Base-by-base conservation (phyloP, 768 basidiomycete genomes). In the Boletus tomentosulus region DNA sequence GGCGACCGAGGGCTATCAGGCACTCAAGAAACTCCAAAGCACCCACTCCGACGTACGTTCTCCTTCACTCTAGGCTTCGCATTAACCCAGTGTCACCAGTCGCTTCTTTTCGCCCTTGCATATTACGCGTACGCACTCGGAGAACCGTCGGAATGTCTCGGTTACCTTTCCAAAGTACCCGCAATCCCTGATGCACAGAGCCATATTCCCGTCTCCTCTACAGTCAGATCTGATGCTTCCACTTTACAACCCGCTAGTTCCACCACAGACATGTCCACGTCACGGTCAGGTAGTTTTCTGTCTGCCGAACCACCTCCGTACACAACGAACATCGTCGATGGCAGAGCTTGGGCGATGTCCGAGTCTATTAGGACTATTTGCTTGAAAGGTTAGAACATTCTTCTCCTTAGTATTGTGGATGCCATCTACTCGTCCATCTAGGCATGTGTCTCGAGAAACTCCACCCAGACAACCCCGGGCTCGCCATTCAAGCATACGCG, bases 41-140 rank as follows among this genome's bases (percentile, higher is more conserved):
- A 74, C 77, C 31, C 82, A 78, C 55, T 76, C 74, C 34, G 82
- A 87, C 66, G 86, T 86, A 70, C 67, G 85, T 80, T 22, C 15
- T 9, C n/a, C 22, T 1, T 19, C 44, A 39, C 16, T 60, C 35
- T 28, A 6, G 3, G 46, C 6, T 34, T 6, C 24, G 2, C 33
- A 15, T 48, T 56, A 50, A 51, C 50, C 60, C 37, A 58, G 54
- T 39, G 49, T 46, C 28, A 60, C 28, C 19, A 93, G 90, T 84
- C 84, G 11, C 74, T 89, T 15, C 74, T 79, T 57, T 76, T 90
- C 53, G 78, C 82, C 0, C 73, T 90, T 46, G 90, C 89, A 2
- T 92, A 91, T 68, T 87, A 88, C 62, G 83, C 85, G 4, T 92
- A 89, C 68, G 89, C 92, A 0, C 68, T 92, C 7, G 83, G 85